Evolutionary conservation across 331 rosid species (phyloP), one percentile per base, ranked within the genome.

Genomic region (Malus hybrid): DNA sequence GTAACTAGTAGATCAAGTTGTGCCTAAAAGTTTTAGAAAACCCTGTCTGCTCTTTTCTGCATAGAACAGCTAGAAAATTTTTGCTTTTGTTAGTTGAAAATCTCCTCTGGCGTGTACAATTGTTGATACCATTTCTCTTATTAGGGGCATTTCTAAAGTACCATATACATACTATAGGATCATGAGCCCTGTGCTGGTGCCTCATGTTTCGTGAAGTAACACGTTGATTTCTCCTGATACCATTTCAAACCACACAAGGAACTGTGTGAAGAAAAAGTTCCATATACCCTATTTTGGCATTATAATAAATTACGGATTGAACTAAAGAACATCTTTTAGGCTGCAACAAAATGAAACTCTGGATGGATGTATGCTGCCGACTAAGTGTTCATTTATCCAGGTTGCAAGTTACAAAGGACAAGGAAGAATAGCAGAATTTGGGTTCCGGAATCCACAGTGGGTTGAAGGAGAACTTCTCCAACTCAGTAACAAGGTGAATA

Each of bases 401-500:
- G 89, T 88, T 79, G 97, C 93, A 65, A 89, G 96, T 73, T 90
- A 89, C 81, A 92, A 86, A 77, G 99, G 99, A 77, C 96, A 95
- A 73, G 98, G 99, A 67, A 83, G 98, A 87, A 90, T 87, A 80
- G 96, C 99, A 28, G 98, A 89, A 74, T 83, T 85, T 39, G 97
- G 99, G 78, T 92, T 86, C 77, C 79, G 29, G 81, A 89, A 86
- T 81, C 93, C 99, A 77, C 85, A 88, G 80, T 95, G 99, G 99
- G 93, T 95, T n/a, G 96, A 95, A 6, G 99, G 99, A 76, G 99
- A 95, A 87, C 86, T 95, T 76, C 96, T 95, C 75, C 98, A 92
- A 80, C 90, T 95, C 77, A 92, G 87, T 76, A 92, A 93, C 86
- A 95, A 87, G 98, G 99, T 95, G 85, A 80, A 64, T 36, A 75